Percentiles rank a stretch among this genome's conserved stretches.
phyloP scores from a whole-genome alignment of 345 rosid species.

The Aquilaria yunnanensis region DNA sequence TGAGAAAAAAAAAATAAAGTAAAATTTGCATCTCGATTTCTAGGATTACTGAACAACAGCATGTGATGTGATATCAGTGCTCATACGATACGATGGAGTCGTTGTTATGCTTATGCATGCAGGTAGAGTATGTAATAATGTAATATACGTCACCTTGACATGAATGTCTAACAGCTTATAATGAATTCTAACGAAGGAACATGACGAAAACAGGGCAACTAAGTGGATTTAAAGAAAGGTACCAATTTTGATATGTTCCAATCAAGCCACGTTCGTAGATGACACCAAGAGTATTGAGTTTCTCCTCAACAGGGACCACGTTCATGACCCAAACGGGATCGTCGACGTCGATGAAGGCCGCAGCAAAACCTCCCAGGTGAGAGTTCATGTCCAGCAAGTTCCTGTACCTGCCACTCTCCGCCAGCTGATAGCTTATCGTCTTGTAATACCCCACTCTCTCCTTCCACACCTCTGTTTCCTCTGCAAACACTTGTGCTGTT shows the following conservation, averaged over 20 bases:
- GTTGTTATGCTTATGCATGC: too few species aligned
- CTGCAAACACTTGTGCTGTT: conserved; percentile 38
- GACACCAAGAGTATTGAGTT: conserved; percentile 66
- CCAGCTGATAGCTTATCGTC: conserved; percentile 53
- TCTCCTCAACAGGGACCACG: conserved; percentile 57
- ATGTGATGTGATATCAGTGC: too few species aligned
- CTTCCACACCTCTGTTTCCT: conserved; percentile 64
- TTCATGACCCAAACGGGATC: conserved; percentile 96
- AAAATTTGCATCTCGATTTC: too few species aligned
- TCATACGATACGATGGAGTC: too few species aligned
- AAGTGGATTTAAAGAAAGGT: neutral
- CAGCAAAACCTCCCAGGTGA: conserved; percentile 77
- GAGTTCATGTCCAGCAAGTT: conserved; percentile 89
- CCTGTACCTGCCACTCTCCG: conserved; percentile 69
- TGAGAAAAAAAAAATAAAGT: too few species aligned
- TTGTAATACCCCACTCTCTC: conserved; percentile 67
- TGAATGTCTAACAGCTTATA: too few species aligned
- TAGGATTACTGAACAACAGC: too few species aligned
- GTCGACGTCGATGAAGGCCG: conserved; percentile 47
- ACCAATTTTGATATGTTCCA: conserved; percentile 96
- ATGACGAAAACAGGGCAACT: too few species aligned
- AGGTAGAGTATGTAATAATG: too few species aligned
- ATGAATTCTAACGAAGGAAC: too few species aligned
- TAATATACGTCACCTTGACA: too few species aligned
- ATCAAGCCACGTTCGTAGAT: conserved; percentile 82